These are phyloP conservation scores for Paracamarosporium sp. DNA, from an alignment of 2,329 filamentous ascomycete genomes.

Conservation along the genomic window DNA sequence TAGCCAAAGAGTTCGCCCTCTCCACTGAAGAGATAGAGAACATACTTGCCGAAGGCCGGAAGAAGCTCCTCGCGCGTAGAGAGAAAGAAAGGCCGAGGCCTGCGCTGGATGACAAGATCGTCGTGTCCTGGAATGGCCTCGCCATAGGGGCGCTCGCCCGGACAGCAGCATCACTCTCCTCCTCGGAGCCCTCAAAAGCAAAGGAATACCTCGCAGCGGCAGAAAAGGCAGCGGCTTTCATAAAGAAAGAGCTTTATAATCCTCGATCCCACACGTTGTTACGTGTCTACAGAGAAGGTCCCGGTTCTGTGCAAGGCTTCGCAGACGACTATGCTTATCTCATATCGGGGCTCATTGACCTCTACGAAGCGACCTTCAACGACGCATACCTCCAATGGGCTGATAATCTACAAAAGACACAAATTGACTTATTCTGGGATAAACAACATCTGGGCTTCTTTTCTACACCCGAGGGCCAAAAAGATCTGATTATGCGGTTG, in stretches of 20 bases:
- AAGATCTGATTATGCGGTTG: constrained; percentile 79
- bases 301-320: constrained; percentile 74
- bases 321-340: constrained; percentile 96
- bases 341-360: constrained; percentile 79
- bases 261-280: constrained; percentile 67
- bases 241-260: constrained; percentile 77
- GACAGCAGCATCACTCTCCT: constrained; percentile 71
- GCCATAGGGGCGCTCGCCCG: constrained; percentile 84
- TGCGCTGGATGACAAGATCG: constrained; percentile 84
- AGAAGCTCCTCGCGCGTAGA: constrained; percentile 73
- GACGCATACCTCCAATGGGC: constrained; percentile 80
- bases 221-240: constrained; percentile 72
- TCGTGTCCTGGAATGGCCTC: constrained; percentile 87
- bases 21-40: constrained; percentile 71
- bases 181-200: constrained; percentile 64
- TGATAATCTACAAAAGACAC: constrained; percentile 77
- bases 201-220: constrained; percentile 70
- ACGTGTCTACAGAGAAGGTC: constrained; percentile 74
- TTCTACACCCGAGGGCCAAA: constrained; percentile 67
- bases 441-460: constrained; percentile 69
- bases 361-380: constrained; percentile 84
- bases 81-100: constrained; percentile 78
- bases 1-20: constrained; percentile 78
- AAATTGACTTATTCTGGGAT: constrained; percentile 82
- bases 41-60: constrained; percentile 70